A percentile compares a stretch with the other conserved stretches of the same genome.
Evolutionary conservation across 495 filamentous ascomycete species (phyloP).

Genomic region (Aspergillus sclerotiicarbonarius): DNA sequence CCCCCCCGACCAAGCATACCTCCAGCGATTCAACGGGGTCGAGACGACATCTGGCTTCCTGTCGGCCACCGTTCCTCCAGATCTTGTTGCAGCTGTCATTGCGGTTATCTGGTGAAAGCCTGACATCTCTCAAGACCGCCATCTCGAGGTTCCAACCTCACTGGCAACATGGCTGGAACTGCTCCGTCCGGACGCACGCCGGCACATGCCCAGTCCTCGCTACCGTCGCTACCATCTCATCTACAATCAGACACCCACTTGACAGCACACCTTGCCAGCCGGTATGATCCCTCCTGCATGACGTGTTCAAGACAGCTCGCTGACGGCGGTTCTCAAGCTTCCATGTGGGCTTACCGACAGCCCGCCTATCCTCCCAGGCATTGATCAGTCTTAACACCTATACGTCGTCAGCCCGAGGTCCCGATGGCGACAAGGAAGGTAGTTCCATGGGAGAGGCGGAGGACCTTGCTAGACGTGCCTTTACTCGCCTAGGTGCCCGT

Average conservation of each 20-base stretch:
- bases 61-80: not conserved
- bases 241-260: slow-evolving; percentile 94
- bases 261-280: slow-evolving; percentile 92
- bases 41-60: not conserved
- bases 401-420: slow-evolving; percentile 77
- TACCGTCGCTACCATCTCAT: slow-evolving; percentile 85
- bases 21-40: not conserved
- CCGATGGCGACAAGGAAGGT: slow-evolving; percentile 83
- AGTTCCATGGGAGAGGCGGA: slow-evolving; percentile 86
- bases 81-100: not conserved
- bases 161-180: slow-evolving; percentile 36
- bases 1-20: not conserved
- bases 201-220: slow-evolving; percentile 82
- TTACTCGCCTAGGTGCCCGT: slow-evolving; percentile 78
- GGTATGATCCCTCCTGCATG: slow-evolving; percentile 42
- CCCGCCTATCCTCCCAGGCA: slow-evolving; percentile 84
- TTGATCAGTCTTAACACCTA: slow-evolving; percentile 92
- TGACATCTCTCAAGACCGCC: slow-evolving; percentile 4
- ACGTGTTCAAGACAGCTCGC: slow-evolving; percentile 3
- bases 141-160: slow-evolving; percentile 21
- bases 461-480: slow-evolving; percentile 81
- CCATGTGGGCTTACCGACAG: slow-evolving; percentile 83
- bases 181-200: slow-evolving; percentile 36
- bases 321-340: slow-evolving; percentile 49
- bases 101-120: not conserved